These are phyloP conservation scores for Polyporus tsugae DNA, from an alignment of 1,284 basidiomycete genomes.

Conservation along the genomic window DNA sequence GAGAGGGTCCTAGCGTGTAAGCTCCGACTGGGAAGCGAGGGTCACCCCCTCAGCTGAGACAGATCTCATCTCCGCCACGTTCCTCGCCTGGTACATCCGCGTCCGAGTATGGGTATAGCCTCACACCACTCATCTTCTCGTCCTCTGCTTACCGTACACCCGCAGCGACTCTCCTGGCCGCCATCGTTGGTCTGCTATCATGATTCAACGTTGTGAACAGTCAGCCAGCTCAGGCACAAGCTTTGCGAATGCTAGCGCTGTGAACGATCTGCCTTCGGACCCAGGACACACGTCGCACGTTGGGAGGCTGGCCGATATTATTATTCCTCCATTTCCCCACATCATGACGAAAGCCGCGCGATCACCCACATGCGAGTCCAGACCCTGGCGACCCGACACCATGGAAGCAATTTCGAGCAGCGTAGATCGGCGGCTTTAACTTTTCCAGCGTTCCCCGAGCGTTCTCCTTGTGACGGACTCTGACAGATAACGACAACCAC, in stretches of 20 bases:
- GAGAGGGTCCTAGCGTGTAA: conserved; percentile 1
- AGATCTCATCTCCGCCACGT: conserved; percentile 28
- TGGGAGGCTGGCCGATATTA: conserved; percentile 17
- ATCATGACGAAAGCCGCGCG: conserved; percentile 33
- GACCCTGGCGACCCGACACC: conserved; percentile 15
- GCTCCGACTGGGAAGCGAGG: conserved; percentile 19
- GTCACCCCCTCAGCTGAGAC: conserved; percentile 18
- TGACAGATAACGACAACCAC: not conserved
- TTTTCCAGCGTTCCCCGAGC: not conserved
- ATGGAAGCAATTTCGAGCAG: conserved; percentile 10
- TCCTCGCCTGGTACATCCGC: not conserved
- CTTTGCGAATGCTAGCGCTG: not conserved
- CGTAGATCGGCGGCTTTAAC: not conserved
- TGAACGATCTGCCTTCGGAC: not conserved
- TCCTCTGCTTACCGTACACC: not conserved
- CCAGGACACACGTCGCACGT: conserved; percentile 14
- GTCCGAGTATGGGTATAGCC: not conserved
- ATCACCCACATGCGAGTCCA: conserved; percentile 23
- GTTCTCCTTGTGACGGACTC: not conserved
- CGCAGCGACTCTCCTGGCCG: not conserved
- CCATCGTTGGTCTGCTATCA: not conserved
- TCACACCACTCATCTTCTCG: not conserved
- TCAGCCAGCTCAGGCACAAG: not conserved
- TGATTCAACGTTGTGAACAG: not conserved
- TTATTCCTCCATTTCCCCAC: conserved; percentile 32